Evolutionary conservation across 2,329 filamentous ascomycete species (phyloP), one percentile per base, ranked within the genome.

Genomic region (Aspergillus phoenicis): DNA sequence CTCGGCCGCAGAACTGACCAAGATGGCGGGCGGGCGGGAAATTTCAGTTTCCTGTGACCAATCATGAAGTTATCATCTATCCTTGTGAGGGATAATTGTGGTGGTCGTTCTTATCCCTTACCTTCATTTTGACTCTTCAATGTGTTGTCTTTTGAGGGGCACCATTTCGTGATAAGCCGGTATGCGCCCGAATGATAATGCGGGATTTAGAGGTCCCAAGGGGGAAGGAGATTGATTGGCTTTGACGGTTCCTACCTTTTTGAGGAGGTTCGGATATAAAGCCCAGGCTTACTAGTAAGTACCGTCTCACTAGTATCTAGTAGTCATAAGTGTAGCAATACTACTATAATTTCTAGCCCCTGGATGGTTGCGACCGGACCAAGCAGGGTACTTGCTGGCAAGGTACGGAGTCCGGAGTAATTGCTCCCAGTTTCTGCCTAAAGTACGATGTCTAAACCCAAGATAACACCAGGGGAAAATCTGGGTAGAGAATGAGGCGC

Each of bases 1-100:
- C 57, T 54, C 41, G 43, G 38, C 57, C 52, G 39, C 39, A 56
- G 41, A 41, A 45, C 20, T 20, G 20, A 41, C 43, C 8, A 56
- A 17, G 41, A 45, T 45, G 41, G 30, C 26, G 17, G 5, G 53
- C 17, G 17, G 15, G 53, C 53, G 26, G 53, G 41, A 45, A 56
- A 36, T 56, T 56, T 41, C 20, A 47, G 24, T 39, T 20, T 30
- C 10, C 39, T 28, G 38, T 26, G 10, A 17, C 53, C 53, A 56
- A 56, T 56, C 53, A 56, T n/a, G 7, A 5, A 24, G 4, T 24
- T 24, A 24, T 24, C 20, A 5, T 6, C 41, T 45, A 45, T 45
- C 20, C 41, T 22, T 10, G 33, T 45, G 22, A 49, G 26, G 47
- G 24, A 30, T 28, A 26, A 30, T 17, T 5, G 47, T 3, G 20